Evolutionary conservation across 805 yeast genomes (phyloP).

Genomic region (Starmerella potacharoeniae): DNA sequence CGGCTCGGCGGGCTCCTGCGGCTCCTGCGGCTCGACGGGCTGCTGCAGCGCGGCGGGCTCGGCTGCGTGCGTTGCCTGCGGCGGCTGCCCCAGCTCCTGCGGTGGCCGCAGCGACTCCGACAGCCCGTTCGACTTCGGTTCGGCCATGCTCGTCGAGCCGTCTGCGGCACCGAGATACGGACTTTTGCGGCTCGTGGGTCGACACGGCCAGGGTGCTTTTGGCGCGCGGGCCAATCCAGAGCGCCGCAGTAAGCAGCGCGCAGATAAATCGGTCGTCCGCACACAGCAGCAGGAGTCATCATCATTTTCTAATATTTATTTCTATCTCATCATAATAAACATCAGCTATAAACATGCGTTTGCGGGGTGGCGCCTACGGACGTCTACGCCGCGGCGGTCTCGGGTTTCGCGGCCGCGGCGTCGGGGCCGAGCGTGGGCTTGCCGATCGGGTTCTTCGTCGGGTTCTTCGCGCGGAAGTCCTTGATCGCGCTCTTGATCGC

Average conservation of each 20-base stretch:
- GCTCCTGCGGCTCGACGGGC: too few species aligned
- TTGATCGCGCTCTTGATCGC: slow-evolving; percentile 95
- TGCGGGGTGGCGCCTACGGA: too few species aligned
- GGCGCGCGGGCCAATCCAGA: too few species aligned
- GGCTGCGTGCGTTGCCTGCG: slow-evolving; percentile 4
- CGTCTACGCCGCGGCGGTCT: background rate
- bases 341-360: background rate
- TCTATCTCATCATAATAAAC: background rate
- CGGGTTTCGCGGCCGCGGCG: slow-evolving; percentile 27
- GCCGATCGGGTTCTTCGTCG: slow-evolving; percentile 33
- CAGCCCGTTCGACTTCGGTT: background rate
- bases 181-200: background rate
- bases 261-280: too few species aligned
- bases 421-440: slow-evolving; percentile 47
- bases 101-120: slow-evolving; percentile 3
- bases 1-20: background rate
- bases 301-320: background rate
- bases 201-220: too few species aligned
- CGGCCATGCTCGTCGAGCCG: background rate
- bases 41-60: too few species aligned
- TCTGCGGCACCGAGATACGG: background rate
- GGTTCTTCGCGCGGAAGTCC: slow-evolving; percentile 81
- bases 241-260: too few species aligned
- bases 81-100: background rate
- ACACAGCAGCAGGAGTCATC: background rate